These are phyloP conservation scores for Chlamydomonas urium DNA, from an alignment of 139 green algal genomes.

Conservation along the genomic window DNA sequence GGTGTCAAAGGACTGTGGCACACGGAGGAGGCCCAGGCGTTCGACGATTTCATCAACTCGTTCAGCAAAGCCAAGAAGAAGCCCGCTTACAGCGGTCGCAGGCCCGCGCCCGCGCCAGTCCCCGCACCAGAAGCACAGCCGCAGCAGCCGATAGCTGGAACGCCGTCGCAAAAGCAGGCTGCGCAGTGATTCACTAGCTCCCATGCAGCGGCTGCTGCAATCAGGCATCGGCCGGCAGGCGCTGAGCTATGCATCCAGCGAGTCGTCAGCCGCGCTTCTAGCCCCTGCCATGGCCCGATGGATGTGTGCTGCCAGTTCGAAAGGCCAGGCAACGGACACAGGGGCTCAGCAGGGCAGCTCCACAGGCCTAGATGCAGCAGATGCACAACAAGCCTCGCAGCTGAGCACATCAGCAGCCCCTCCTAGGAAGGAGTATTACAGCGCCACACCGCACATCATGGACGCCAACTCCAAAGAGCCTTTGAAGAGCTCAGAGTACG, in stretches of 20 bases:
- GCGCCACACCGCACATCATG: neutral
- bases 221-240: neutral
- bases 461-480: neutral
- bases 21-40: slow-evolving; percentile 1
- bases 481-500: slow-evolving; percentile 6
- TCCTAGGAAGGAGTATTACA: neutral
- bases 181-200: too few relatives aligned
- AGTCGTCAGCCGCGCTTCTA: neutral
- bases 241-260: neutral
- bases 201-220: too few relatives aligned
- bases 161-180: neutral
- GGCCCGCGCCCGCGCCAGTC: neutral
- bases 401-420: neutral
- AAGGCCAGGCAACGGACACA: neutral
- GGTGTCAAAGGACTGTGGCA: slow-evolving; percentile 9
- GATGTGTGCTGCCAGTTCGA: neutral
- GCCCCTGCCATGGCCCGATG: neutral
- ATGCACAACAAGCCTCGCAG: neutral
- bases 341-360: neutral
- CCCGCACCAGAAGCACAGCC: neutral
- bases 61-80: slow-evolving; percentile 16
- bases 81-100: neutral
- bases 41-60: slow-evolving; percentile 6
- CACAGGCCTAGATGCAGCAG: neutral
- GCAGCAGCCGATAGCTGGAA: neutral